Base-by-base conservation (phyloP, 148 eudicot genomes). In the Pouteria glomerata region DNA sequence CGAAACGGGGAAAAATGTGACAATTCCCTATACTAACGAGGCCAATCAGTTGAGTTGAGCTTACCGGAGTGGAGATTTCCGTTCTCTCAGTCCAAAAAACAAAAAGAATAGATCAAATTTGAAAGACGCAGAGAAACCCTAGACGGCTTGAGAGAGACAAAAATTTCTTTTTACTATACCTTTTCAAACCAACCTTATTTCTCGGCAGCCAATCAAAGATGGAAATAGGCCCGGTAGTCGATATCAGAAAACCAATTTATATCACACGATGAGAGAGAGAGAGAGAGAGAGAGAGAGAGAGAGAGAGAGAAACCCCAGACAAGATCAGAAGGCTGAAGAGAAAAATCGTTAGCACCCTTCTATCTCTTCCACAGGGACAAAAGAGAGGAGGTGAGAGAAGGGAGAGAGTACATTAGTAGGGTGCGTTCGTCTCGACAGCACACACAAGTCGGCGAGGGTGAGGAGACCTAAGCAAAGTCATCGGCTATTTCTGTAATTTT, bases 391-490 rank as follows among this genome's bases (percentile, higher is more conserved):
- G 27, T 45, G 70, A 66, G 57, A 48, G 59, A 51, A 16, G 1
- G 3, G 12, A 10, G 13, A 0, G 1, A 12, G 11, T 15, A 29
- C 2, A 19, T 21, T 8, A 6, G 18, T 10, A 14, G 23, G 23
- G 13, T 26, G 16, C 29, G 34, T 44, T 16, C 4, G 70, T 29
- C 18, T 15, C 30, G 24, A 6, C 11, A 2, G 27, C 3, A 27
- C 53, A 21, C 11, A 35, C 21, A 24, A 56, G 73, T 37, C 73
- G 63, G 63, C 11, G 63, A 39, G 47, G 24, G 53, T 6, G 63
- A 53, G 37, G 16, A 69, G 26, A 56, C 34, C 73, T 10, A 3
- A 3, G 73, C 52, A 27, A 70, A 70, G 73, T 27, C 10, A 56
- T 4, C 42, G 65, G 73, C 55, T 29, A 70, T 18, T 42, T 2